phyloP scores from a whole-genome alignment of 805 yeast genomes.

The Peterozyma toletana region DNA sequence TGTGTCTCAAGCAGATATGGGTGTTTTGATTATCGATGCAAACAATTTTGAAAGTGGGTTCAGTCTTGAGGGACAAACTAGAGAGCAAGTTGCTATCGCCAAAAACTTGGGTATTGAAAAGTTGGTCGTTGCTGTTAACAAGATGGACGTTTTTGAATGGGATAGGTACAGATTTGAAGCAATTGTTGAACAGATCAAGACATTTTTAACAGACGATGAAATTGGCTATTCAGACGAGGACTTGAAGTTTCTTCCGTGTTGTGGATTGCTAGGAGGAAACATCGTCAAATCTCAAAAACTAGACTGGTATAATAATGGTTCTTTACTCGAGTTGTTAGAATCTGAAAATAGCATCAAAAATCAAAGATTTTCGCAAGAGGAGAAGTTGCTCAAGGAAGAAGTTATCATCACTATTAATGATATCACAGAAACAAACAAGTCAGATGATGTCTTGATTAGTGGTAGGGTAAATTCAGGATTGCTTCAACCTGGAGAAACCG shows the following conservation, averaged over 20 bases:
- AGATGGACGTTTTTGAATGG: constrained; percentile 62
- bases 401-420: constrained; percentile 62
- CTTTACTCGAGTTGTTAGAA: constrained; percentile 33
- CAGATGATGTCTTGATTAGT: constrained; percentile 40
- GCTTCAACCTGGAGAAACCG: constrained; percentile 64
- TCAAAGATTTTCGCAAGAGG: constrained; percentile 9
- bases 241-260: constrained; percentile 54
- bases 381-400: constrained; percentile 25
- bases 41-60: constrained; percentile 72
- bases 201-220: constrained; percentile 39
- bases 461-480: constrained; percentile 68
- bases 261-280: constrained; percentile 64
- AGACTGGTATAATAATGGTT: constrained; percentile 36
- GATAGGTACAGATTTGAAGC: constrained; percentile 41
- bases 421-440: constrained; percentile 41
- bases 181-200: constrained; percentile 40
- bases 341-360: constrained; percentile 16
- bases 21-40: constrained; percentile 63
- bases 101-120: constrained; percentile 57
- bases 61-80: constrained; percentile 64
- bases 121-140: constrained; percentile 60
- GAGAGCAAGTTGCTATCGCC: constrained; percentile 68
- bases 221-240: constrained; percentile 38
- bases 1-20: constrained; percentile 70
- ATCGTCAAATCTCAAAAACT: constrained; percentile 33